Percentiles rank a stretch among this genome's conserved stretches.
These are phyloP conservation scores for Phaeoacremonium minimum DNA, from an alignment of 2,329 filamentous ascomycete species.

Conservation along the genomic window DNA sequence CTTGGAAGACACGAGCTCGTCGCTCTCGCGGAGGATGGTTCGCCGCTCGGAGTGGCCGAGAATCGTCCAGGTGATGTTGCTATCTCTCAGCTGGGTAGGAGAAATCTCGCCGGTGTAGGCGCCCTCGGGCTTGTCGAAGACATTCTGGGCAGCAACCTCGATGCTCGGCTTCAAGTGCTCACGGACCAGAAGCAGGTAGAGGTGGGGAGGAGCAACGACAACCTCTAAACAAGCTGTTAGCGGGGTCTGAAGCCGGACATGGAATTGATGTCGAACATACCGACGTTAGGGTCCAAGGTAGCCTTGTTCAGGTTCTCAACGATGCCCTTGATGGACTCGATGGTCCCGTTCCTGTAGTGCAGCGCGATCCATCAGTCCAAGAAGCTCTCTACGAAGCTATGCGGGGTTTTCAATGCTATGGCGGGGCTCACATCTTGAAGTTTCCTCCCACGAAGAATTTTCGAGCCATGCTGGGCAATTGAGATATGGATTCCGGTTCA, in stretches of 20 bases:
- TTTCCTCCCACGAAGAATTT: conserved; percentile 98
- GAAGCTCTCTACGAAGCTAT: conserved; percentile 6
- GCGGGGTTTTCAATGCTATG: conserved; percentile 21
- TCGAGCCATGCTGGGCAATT: conserved; percentile 72
- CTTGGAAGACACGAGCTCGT: conserved; percentile 85
- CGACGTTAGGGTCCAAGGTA: conserved; percentile 69
- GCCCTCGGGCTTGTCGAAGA: conserved; percentile 94
- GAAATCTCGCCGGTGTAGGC: conserved; percentile 97
- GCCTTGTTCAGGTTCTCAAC: conserved; percentile 85
- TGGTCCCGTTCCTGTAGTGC: conserved; percentile 80
- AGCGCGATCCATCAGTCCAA: conserved; percentile 9
- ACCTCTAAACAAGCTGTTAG: conserved; percentile 62
- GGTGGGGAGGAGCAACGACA: conserved; percentile 83
- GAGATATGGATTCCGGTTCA: conserved; percentile 14
- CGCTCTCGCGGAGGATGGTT: conserved; percentile 80
- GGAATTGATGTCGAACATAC: too few relatives aligned
- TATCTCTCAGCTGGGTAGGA: conserved; percentile 85
- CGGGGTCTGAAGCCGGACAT: too few relatives aligned
- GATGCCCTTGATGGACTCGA: conserved; percentile 86
- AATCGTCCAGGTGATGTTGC: conserved; percentile 83
- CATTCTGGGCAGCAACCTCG: conserved; percentile 91
- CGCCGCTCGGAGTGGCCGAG: conserved; percentile 94
- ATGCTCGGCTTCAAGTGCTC: conserved; percentile 72
- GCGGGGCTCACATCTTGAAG: conserved; percentile 86
- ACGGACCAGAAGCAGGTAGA: conserved; percentile 87